phyloP scores from a whole-genome alignment of 2,329 filamentous ascomycete genomes.

The Alternaria arbusti region DNA sequence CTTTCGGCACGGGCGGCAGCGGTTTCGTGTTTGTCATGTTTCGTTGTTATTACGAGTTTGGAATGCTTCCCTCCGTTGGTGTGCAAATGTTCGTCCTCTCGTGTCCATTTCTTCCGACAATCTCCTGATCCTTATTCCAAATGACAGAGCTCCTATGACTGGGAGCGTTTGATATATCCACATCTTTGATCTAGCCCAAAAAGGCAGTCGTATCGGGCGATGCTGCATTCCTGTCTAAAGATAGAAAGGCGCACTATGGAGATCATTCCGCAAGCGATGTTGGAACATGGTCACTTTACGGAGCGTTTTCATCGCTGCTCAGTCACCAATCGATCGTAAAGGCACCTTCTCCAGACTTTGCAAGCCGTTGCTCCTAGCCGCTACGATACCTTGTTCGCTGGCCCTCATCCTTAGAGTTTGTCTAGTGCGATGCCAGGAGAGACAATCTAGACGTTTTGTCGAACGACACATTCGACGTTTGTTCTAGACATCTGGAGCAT shows the following conservation, averaged over 20 bases:
- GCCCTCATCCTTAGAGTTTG: neutral
- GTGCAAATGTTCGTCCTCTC: neutral
- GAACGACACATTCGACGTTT: neutral
- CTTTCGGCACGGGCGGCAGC: neutral
- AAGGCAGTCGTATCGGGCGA: neutral
- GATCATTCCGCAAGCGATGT: constrained; percentile 7
- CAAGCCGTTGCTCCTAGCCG: neutral
- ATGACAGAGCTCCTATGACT: neutral
- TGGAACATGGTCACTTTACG: constrained; percentile 6
- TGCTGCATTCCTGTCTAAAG: neutral
- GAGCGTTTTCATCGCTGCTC: neutral
- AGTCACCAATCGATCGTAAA: neutral
- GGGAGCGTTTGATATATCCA: neutral
- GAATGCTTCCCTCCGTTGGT: neutral
- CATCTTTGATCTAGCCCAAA: neutral
- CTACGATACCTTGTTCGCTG: neutral
- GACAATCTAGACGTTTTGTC: neutral
- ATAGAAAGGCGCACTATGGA: constrained; percentile 16
- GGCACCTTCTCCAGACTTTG: neutral
- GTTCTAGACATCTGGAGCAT: neutral
- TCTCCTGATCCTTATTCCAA: neutral
- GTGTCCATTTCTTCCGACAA: neutral
- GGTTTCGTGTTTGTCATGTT: neutral
- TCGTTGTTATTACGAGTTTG: neutral
- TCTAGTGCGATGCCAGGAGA: neutral